Evolutionary conservation across 768 basidiomycete genomes (phyloP).

Genomic region (Aureoboletus auriporus): DNA sequence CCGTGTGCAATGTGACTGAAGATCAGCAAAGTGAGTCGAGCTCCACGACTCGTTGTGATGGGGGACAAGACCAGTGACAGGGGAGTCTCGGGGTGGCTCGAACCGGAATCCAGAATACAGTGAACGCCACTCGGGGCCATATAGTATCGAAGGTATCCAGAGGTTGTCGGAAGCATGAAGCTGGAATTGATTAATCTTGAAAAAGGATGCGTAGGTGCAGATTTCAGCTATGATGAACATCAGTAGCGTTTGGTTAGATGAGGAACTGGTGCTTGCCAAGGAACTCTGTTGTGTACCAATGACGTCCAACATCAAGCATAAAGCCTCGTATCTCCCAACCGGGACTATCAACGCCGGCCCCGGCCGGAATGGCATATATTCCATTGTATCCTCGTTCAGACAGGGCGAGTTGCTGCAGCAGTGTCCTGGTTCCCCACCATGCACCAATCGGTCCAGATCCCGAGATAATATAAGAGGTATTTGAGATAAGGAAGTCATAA

Average conservation of each 20-base stretch:
- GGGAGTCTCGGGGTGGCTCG: conserved; percentile 32
- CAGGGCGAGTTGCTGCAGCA: conserved; percentile 38
- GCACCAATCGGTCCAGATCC: conserved; percentile 33
- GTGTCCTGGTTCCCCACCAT: conserved; percentile 44
- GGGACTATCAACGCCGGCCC: conserved; percentile 35
- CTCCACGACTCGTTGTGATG: conserved; percentile 41
- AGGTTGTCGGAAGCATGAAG: conserved; percentile 42
- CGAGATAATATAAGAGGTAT: conserved; percentile 28
- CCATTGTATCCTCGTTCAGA: conserved; percentile 6
- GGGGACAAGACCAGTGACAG: conserved; percentile 33
- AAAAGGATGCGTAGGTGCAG: conserved; percentile 42
- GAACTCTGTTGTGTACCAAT: conserved; percentile 40
- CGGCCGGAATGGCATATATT: conserved; percentile 28
- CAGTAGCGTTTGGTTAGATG: neutral
- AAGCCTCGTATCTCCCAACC: conserved; percentile 44
- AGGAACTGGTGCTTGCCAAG: conserved; percentile 23
- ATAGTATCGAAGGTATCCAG: conserved; percentile 39
- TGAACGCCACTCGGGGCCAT: conserved; percentile 36
- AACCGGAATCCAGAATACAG: conserved; percentile 43
- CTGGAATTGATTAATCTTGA: conserved; percentile 43
- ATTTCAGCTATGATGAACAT: conserved; percentile 32
- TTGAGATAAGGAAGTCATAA: conserved; percentile 34
- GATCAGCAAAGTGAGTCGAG: conserved; percentile 23
- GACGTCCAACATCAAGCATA: conserved; percentile 45
- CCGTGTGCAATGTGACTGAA: conserved; percentile 35